Conservation (phyloP, 1,139 yeast genomes). For the Scheffersomyces illinoinensis region DNA sequence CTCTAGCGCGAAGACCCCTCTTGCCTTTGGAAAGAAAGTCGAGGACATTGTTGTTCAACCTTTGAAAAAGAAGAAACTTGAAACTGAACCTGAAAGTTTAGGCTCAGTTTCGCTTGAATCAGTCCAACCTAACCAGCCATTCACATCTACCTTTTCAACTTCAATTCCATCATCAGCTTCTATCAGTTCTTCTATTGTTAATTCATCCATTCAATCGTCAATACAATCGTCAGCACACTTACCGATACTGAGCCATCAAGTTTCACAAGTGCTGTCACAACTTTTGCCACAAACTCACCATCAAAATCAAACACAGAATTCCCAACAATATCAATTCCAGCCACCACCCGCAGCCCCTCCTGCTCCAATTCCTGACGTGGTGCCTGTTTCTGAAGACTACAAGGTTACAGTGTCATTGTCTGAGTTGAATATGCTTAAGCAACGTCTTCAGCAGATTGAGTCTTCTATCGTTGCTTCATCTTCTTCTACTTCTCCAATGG, state of each 20-base stretch:
- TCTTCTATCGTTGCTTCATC: slow-evolving; percentile 1
- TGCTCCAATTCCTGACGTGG: not conserved
- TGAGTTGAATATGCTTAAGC: slow-evolving; percentile 27
- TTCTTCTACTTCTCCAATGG: not conserved
- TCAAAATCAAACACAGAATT: not conserved
- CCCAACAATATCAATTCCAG: not conserved
- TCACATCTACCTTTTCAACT: not conserved
- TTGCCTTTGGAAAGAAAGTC: slow-evolving; percentile 9
- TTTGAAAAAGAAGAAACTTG: not conserved
- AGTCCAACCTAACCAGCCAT: not conserved
- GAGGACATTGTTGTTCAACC: not conserved
- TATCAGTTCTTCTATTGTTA: no score
- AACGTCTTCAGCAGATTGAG: slow-evolving; percentile 26
- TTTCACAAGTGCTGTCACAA: not conserved
- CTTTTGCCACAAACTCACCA: not conserved
- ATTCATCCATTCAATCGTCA: not conserved
- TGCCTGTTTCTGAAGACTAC: not conserved
- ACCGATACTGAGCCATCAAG: not conserved
- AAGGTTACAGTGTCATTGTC: slow-evolving; percentile 12
- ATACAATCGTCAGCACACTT: not conserved
- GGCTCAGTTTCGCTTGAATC: not conserved
- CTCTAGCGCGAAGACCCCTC: slow-evolving; percentile 27
- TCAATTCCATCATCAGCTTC: not conserved
- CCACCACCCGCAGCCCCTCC: not conserved
- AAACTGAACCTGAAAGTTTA: not conserved